Conservation (phyloP, 2,329 filamentous ascomycete genomes). For the Botrytis pseudocinerea region DNA sequence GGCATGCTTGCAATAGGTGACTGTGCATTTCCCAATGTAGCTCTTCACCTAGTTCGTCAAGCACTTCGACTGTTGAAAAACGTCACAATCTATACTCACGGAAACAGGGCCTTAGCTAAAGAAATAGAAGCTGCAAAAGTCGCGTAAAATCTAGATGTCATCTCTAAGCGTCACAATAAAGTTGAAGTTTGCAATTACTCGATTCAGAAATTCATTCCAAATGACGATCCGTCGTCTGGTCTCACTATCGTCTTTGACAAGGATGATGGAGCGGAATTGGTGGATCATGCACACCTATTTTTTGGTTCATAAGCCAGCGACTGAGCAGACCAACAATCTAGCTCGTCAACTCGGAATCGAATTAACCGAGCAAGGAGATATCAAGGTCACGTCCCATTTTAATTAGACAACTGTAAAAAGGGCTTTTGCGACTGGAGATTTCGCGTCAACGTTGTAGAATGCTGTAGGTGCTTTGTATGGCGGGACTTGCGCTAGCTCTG, state of each 20-base stretch:
- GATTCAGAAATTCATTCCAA: no score
- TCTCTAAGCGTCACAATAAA: no score
- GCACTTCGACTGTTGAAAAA: slow-evolving; percentile 33
- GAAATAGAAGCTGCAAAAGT: slow-evolving; percentile 32
- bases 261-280: no score
- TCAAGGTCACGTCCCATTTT: slow-evolving; percentile 49
- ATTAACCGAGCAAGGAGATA: slow-evolving; percentile 45
- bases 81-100: no score
- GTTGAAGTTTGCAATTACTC: no score
- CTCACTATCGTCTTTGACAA: no score
- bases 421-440: slow-evolving; percentile 55
- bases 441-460: neutral
- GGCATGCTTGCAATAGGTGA: slow-evolving; percentile 21
- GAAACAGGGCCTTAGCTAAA: slow-evolving; percentile 39
- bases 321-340: neutral
- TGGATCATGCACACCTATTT: neutral
- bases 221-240: no score
- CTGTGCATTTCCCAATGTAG: slow-evolving; percentile 38
- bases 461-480: neutral
- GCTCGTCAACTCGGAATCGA: slow-evolving; percentile 47
- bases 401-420: slow-evolving; percentile 52
- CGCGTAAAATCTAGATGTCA: no score
- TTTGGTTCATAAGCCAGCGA: neutral
- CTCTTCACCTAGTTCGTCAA: slow-evolving; percentile 46
- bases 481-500: no score